A percentile compares a stretch with the other conserved stretches of the same genome.
Conservation (phyloP, 495 filamentous ascomycete genomes). For the Penicillium maclennaniae region DNA sequence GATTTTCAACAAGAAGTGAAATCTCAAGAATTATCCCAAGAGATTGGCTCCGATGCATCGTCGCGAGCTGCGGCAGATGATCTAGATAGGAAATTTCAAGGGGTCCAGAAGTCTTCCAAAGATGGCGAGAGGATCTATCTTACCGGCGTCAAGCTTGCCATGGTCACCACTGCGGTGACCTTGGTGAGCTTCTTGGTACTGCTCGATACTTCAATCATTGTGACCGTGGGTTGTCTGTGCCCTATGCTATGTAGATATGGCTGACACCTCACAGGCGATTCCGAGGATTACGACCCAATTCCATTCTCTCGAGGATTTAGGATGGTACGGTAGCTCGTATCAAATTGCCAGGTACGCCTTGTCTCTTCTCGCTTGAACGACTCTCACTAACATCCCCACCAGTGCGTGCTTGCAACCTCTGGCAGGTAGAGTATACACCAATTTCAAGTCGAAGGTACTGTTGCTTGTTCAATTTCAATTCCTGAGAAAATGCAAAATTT, state of each 20-base stretch:
- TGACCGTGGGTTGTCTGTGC: slow-evolving; percentile 9
- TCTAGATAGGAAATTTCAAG: not conserved
- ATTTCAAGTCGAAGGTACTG: slow-evolving; percentile 40
- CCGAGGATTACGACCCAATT: slow-evolving; percentile 43
- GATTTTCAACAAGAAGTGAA: not conserved
- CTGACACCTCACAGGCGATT: slow-evolving; percentile 25
- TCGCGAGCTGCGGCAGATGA: not conserved
- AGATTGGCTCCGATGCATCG: not conserved
- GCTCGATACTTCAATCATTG: slow-evolving; percentile 19
- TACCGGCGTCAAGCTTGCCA: slow-evolving; percentile 10
- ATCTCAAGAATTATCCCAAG: not conserved
- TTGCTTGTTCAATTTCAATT: not conserved
- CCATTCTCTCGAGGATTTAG: slow-evolving; percentile 39
- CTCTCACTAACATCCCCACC: not conserved
- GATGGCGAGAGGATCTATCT: slow-evolving; percentile 14
- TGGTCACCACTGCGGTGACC: slow-evolving; percentile 9
- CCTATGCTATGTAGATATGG: not conserved
- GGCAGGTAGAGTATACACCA: slow-evolving; percentile 44
- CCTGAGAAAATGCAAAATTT: not conserved
- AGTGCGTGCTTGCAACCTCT: slow-evolving; percentile 45
- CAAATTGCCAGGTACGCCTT: slow-evolving; percentile 32
- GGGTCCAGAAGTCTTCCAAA: not conserved
- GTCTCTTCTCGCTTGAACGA: not conserved
- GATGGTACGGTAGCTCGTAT: slow-evolving; percentile 48
- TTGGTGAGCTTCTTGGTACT: slow-evolving; percentile 18